These are phyloP conservation scores for Benincasa hispida DNA, from an alignment of 306 rosid genomes.

Conservation along the genomic window DNA sequence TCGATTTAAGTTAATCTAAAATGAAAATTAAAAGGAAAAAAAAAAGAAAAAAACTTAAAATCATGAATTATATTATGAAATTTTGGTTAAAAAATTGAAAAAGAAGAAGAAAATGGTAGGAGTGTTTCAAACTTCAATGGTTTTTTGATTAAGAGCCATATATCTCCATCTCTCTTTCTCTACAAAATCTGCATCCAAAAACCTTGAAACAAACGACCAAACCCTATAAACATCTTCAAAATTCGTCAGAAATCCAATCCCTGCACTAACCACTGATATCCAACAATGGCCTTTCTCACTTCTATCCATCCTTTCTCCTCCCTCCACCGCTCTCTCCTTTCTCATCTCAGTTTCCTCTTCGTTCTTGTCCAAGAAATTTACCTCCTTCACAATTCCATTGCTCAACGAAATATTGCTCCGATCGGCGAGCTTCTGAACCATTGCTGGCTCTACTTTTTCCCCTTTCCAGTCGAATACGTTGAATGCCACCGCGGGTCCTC, in stretches of 20 bases:
- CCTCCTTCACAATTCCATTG: slow-evolving; percentile 25
- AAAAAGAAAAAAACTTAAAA: too few species aligned
- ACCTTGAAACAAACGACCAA: slow-evolving; percentile 68
- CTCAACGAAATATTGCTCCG: slow-evolving; percentile 47
- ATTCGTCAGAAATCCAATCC: slow-evolving; percentile 50
- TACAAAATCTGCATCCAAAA: slow-evolving; percentile 80
- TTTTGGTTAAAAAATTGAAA: too few species aligned
- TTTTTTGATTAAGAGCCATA: slow-evolving; percentile 63
- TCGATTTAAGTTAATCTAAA: too few species aligned
- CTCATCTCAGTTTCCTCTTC: slow-evolving; percentile 30
- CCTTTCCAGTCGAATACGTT: slow-evolving; percentile 90
- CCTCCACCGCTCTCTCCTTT: slow-evolving; percentile 19
- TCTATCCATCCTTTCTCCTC: slow-evolving; percentile 10
- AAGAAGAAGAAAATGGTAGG: neutral
- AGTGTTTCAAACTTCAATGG: slow-evolving; percentile 35
- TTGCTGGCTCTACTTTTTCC: slow-evolving; percentile 47
- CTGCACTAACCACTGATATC: slow-evolving; percentile 34
- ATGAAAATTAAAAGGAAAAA: too few species aligned
- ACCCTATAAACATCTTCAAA: slow-evolving; percentile 62
- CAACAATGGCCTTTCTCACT: slow-evolving; percentile 11
- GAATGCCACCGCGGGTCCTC: slow-evolving; percentile 66
- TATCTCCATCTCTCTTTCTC: slow-evolving; percentile 92
- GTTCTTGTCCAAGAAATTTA: slow-evolving; percentile 31
- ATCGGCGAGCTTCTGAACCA: slow-evolving; percentile 81
- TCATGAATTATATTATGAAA: too few species aligned